These are phyloP conservation scores for Sarcomyxa edulis DNA, from an alignment of 768 basidiomycete species.

Conservation along the genomic window DNA sequence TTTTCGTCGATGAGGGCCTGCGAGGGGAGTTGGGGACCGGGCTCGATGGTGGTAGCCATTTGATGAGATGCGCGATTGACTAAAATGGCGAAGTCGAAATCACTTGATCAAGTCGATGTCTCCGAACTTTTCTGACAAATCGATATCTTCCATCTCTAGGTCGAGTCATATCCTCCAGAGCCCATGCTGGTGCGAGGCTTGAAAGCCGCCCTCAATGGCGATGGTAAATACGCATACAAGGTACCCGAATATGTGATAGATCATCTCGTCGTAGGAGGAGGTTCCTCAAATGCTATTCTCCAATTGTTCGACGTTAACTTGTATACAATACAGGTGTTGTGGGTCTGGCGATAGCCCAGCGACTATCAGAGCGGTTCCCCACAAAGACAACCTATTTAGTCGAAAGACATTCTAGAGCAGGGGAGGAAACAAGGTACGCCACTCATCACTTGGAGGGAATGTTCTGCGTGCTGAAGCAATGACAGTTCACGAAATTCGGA, in stretches of 20 bases:
- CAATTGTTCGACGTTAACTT: neutral
- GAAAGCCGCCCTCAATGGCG: constrained; percentile 55
- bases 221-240: constrained; percentile 57
- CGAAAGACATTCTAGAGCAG: constrained; percentile 68
- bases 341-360: constrained; percentile 82
- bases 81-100: neutral
- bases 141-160: neutral
- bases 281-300: constrained; percentile 24
- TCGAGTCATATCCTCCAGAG: neutral
- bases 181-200: constrained; percentile 43
- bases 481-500: constrained; percentile 88
- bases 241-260: constrained; percentile 76
- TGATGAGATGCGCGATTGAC: neutral
- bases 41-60: neutral
- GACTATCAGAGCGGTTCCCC: constrained; percentile 59
- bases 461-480: neutral
- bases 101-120: neutral
- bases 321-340: constrained; percentile 53
- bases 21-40: constrained; percentile 24
- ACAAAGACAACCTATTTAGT: constrained; percentile 72
- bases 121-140: neutral
- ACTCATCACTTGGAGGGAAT: neutral
- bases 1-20: constrained; percentile 29
- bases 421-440: constrained; percentile 80
- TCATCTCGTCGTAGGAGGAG: constrained; percentile 85